Evolutionary conservation across 1,284 basidiomycete species (phyloP), one percentile per base, ranked within the genome.

Genomic region (Naganishia sp.): DNA sequence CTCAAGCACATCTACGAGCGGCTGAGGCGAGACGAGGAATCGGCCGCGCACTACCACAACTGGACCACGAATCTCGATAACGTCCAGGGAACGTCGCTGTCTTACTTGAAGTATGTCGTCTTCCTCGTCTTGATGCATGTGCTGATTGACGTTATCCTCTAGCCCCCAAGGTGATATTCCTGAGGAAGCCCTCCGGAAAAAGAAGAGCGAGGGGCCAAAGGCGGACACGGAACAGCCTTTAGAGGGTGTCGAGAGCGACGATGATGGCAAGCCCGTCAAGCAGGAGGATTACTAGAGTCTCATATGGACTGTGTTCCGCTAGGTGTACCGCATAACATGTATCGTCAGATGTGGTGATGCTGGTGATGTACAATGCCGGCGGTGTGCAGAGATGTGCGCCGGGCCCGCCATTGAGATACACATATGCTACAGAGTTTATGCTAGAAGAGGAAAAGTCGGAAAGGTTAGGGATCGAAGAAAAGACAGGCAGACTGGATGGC

Each of bases 21-120:
- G 67, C 89, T 96, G 87, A 85, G 92, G 58, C 81, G 84, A 68
- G 88, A 90, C 42, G 95, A 99, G 80, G 87, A 91, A 67, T 63
- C 61, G n/a, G 50, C 51, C 15, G 55, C 43, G 32, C 58, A 60
- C 17, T 66, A 66, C 32, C 43, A 61, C 32, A 62, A 53, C 45
- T 66, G 65, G 65, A 54, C 31, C 25, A 61, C 52, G 23, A 66
- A 62, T 50, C 15, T 66, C 10, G 65, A 66, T 23, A 52, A 66
- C 39, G 50, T 60, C 10, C 60, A 61, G 18, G 65, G 60, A 7
- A 21, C 51, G 23, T 55, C 65, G 11, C 41, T 66, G 2, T 53
- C 51, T 15, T 66, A 60, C 50, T 15, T 66, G 23, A 57, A 57
- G 65, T 66, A 39, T 18, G 65, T 66, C 9, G 9, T 7, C 21